Base-by-base conservation (phyloP, 108 stramenopile species). In the Nitzschia sp. region DNA sequence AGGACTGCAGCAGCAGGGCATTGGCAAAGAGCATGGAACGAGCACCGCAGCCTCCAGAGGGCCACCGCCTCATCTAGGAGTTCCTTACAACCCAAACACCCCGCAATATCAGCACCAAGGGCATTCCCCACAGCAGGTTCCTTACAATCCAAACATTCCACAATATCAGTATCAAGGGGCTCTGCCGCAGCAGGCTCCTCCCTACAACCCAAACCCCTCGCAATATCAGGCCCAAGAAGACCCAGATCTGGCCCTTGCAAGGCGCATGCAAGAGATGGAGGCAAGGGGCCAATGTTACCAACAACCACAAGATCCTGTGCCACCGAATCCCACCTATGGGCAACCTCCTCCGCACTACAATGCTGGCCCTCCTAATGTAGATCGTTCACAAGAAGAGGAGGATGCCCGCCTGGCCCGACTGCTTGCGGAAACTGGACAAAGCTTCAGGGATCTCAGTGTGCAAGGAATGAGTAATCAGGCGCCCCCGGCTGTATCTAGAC, bases 371-470 rank as follows among this genome's bases (percentile, higher is more conserved):
- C 6, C 38, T 41, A 13, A 41, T 13, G n/a, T n/a, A n/a, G n/a
- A n/a, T 54, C 53, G 53, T 3, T 15, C 36, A 22, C 72, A 66
- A 58, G 65, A 73, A 58, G 65, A 73, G 30, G 41, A 58, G 13
- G 72, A 73, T 58, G 65, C 55, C 30, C 47, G 36, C n/a, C 9
- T 73, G 30, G 72, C 72, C 16, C 48, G 47, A 19, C 26, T 52
- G 21, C 21, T 66, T 17, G 50, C 50, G 23, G 61, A 46, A 62
- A 62, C 41, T 17, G 61, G 41, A 26, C 19, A 23, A 22, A 62
- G 61, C 45, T 45, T 46, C n/a, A 44, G 61, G 3, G 61, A 62
- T 1, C 13, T 62, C 1, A 41, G 11, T 58, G 13, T 52, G 6
- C 13, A 5, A 23, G n/a, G 50, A 6, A 23, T 17, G 4, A 8